These are phyloP conservation scores for Lactarius hengduanensis DNA, from an alignment of 768 basidiomycete species.

Conservation along the genomic window DNA sequence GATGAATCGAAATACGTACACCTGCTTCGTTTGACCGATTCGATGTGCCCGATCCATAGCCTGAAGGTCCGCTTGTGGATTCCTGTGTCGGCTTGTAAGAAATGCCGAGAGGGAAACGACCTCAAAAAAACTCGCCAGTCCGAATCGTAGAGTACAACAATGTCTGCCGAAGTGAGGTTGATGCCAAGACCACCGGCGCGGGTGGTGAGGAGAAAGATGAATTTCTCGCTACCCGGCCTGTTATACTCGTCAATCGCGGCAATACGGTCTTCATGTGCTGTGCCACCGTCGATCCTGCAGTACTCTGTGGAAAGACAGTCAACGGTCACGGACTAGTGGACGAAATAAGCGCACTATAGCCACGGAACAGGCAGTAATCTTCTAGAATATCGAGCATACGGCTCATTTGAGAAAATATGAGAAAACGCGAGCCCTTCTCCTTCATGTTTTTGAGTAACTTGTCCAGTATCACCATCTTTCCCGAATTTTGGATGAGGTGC, in stretches of 20 bases:
- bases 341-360: conserved; percentile 61
- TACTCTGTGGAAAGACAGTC: conserved; percentile 57
- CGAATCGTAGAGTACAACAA: conserved; percentile 94
- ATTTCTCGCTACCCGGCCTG: conserved; percentile 89
- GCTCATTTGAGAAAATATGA: conserved; percentile 99
- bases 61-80: conserved; percentile 97
- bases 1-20: conserved; percentile 95
- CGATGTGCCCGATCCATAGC: conserved; percentile 99
- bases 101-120: background rate
- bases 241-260: conserved; percentile 97
- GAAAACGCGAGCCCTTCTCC: conserved; percentile 87
- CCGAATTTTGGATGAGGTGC: conserved; percentile 90
- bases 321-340: conserved; percentile 16
- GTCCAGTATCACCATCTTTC: conserved; percentile 98
- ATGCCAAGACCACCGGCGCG: conserved; percentile 97
- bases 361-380: conserved; percentile 92
- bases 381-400: conserved; percentile 97
- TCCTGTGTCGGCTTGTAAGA: conserved; percentile 49
- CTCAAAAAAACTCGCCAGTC: conserved; percentile 65
- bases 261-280: conserved; percentile 96
- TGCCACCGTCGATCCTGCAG: conserved; percentile 94
- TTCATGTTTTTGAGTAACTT: conserved; percentile 87
- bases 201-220: conserved; percentile 94
- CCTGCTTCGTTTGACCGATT: conserved; percentile 96
- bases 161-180: conserved; percentile 91